Conservation (phyloP, 495 filamentous ascomycete genomes). For the Hypoxylon crocopeplum region DNA sequence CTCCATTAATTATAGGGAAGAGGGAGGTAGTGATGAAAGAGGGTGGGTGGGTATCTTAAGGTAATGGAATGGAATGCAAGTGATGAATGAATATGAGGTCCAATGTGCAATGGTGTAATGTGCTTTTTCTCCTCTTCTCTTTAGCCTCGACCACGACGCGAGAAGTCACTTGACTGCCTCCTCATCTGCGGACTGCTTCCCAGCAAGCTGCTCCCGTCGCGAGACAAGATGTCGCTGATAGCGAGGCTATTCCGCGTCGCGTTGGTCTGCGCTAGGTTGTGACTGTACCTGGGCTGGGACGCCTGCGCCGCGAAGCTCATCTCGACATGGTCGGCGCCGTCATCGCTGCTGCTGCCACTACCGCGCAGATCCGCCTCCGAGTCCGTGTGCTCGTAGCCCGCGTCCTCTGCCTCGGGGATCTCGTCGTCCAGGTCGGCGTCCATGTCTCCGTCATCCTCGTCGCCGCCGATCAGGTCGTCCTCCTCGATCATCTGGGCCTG, state of each 20-base stretch:
- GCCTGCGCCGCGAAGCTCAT: constrained; percentile 39
- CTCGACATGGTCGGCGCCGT: constrained; percentile 41
- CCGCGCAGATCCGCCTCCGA: constrained; percentile 71
- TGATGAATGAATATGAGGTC: constrained; percentile 19
- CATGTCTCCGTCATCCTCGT: constrained; percentile 55
- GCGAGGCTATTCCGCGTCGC: constrained; percentile 57
- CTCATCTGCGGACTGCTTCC: constrained; percentile 54
- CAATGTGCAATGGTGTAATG: not conserved
- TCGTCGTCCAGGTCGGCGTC: constrained; percentile 69
- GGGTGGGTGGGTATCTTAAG: constrained; percentile 38
- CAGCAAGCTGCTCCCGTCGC: constrained; percentile 55
- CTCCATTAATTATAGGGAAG: constrained; percentile 15
- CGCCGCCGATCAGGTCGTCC: constrained; percentile 52
- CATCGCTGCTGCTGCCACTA: constrained; percentile 54
- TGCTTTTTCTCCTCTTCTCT: not conserved
- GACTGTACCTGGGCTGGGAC: constrained; percentile 29
- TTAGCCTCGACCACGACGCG: constrained; percentile 31
- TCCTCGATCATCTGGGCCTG: constrained; percentile 59
- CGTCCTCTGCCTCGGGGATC: constrained; percentile 66
- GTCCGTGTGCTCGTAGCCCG: constrained; percentile 81
- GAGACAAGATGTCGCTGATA: constrained; percentile 56
- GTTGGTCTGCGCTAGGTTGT: constrained; percentile 47
- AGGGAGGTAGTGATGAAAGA: constrained; percentile 8
- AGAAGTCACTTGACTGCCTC: constrained; percentile 16
- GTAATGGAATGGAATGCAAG: constrained; percentile 11